phyloP scores from a whole-genome alignment of 192 early-diverging fungal species.

The Chytriomyces hyalinus region DNA sequence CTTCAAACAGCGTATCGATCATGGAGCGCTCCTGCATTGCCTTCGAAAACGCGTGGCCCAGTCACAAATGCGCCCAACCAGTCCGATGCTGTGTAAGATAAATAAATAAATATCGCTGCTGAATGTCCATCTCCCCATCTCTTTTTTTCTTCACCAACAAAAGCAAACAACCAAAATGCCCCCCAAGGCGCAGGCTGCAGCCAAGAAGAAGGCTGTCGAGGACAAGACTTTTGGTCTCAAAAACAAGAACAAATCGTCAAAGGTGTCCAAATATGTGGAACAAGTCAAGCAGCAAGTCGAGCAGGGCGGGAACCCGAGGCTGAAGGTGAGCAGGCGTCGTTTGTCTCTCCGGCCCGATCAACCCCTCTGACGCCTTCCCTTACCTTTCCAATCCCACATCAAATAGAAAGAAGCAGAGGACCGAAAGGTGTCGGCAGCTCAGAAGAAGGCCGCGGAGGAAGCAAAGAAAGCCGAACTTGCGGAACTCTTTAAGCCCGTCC shows the following conservation, averaged over 20 bases:
- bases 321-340: conserved; percentile 29
- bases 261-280: conserved; percentile 87
- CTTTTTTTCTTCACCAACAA: neutral
- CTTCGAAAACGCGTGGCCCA: too few species aligned
- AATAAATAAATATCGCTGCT: too few species aligned
- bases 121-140: too few species aligned
- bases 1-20: too few species aligned
- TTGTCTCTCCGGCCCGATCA: neutral
- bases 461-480: conserved; percentile 88
- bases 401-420: conserved; percentile 69
- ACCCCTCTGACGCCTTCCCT: neutral
- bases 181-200: conserved; percentile 12
- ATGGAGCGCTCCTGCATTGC: too few species aligned
- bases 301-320: conserved; percentile 54
- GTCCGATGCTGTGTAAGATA: too few species aligned
- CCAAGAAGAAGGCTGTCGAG: conserved; percentile 84
- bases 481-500: conserved; percentile 89
- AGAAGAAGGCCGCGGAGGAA: conserved; percentile 81
- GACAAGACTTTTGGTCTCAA: conserved; percentile 99
- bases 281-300: conserved; percentile 83
- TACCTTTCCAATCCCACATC: neutral
- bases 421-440: conserved; percentile 60
- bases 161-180: conserved; percentile 1
- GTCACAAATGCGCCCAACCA: too few species aligned
- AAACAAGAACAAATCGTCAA: conserved; percentile 97